Base-by-base conservation (phyloP, 2,329 filamentous ascomycete species). In the Penicillium vulpinum region DNA sequence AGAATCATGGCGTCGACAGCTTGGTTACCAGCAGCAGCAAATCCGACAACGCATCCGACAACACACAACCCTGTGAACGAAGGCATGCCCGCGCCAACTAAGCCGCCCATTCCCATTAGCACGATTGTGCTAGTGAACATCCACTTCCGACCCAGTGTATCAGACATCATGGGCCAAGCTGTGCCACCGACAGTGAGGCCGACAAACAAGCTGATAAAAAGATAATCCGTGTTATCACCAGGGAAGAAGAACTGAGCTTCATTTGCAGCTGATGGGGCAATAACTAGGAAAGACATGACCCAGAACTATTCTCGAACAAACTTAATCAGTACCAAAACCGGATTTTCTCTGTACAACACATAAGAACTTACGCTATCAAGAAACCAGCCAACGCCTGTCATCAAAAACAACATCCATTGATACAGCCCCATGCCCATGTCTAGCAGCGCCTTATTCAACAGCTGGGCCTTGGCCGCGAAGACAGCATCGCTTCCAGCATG, bases 1-100 rank as follows among this genome's bases (percentile, higher is more conserved):
- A 64, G 49, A 31, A 62, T 62, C 26, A 59, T 58, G 2, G 57
- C 57, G 26, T 55, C 57, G 15, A 66, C 57, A 10, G 47, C 26
- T 38, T 63, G 57, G 15, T 66, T 66, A 2, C 63, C 62, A 0
- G 56, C 63, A 3, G 59, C 51, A 1, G 60, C 62, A 33, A 63
- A 58, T 22, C 63, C 63, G 2, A 66, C 55, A 13, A 66, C 57
- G 33, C 51, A 60, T 29, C 63, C 57, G 4, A 64, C 57, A 1
- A 66, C 61, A 33, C 54, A 64, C 8, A 66, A 71, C 76, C 59
- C 58, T 3, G 55, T 62, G 39, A 65, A 65, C 1, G 59, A 57
- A 15, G 62, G 61, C 61, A 63, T 62, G 4, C 62, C 64, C 2
- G 64, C 64, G 4, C 62, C 62, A 11, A 66, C 64, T 4, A 66